phyloP scores from a whole-genome alignment of 768 basidiomycete genomes.

The Trametes meyenii region DNA sequence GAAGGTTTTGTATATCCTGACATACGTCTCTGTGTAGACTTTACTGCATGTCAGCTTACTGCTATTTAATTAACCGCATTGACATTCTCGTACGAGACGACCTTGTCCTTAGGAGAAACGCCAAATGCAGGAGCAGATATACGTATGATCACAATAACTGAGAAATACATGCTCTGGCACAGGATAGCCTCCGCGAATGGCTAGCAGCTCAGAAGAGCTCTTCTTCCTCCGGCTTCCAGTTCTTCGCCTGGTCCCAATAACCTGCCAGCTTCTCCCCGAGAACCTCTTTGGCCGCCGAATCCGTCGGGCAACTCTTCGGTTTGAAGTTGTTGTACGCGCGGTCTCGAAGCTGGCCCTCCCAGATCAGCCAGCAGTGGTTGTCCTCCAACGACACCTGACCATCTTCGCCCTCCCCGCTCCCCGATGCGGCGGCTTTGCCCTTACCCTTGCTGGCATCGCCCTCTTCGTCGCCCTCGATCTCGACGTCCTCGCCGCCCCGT shows the following conservation, averaged over 20 bases:
- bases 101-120: too few species aligned
- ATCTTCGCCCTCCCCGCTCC: conserved; percentile 33
- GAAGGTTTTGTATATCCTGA: not conserved
- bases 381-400: conserved; percentile 66
- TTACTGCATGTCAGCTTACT: too few species aligned
- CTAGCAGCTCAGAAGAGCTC: conserved; percentile 53
- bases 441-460: conserved; percentile 37
- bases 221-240: conserved; percentile 83
- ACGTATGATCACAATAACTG: not conserved
- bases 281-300: conserved; percentile 81
- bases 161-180: not conserved
- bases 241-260: conserved; percentile 95
- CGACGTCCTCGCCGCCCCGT: conserved; percentile 72
- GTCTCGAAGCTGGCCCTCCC: conserved; percentile 91
- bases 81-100: too few species aligned
- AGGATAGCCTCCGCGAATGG: not conserved
- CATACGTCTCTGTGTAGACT: too few species aligned
- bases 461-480: conserved; percentile 55
- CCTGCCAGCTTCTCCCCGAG: conserved; percentile 84
- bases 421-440: conserved; percentile 40
- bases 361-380: conserved; percentile 88
- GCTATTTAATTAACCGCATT: too few species aligned
- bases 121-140: not conserved
- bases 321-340: conserved; percentile 79
- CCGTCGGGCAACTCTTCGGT: conserved; percentile 81